These are phyloP conservation scores for Geranium rotundifolium DNA, from an alignment of 345 rosid species.

Conservation along the genomic window DNA sequence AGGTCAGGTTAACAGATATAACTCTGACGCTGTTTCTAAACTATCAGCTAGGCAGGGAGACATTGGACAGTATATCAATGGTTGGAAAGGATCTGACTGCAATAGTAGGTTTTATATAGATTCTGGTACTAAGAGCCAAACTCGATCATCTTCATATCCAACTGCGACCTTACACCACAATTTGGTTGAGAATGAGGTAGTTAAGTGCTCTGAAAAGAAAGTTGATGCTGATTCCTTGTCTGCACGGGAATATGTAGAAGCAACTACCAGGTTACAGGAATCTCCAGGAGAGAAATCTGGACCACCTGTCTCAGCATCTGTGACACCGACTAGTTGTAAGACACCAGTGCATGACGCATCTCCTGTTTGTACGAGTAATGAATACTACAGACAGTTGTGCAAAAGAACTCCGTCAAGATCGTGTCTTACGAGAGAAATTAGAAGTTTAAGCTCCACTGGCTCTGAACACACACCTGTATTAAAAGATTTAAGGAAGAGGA, in stretches of 20 bases:
- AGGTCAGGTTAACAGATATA: slow-evolving; percentile 16
- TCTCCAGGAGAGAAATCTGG: slow-evolving; percentile 18
- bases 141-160: slow-evolving; percentile 14
- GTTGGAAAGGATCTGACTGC: too few relatives aligned
- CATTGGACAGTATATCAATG: too few relatives aligned
- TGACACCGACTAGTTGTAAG: slow-evolving; percentile 25
- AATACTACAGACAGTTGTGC: slow-evolving; percentile 48
- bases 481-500: slow-evolving; percentile 60
- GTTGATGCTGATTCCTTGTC: slow-evolving; percentile 10
- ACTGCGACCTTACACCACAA: neutral
- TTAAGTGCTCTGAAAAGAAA: slow-evolving; percentile 4
- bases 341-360: slow-evolving; percentile 44
- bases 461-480: slow-evolving; percentile 28
- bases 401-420: slow-evolving; percentile 39
- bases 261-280: slow-evolving; percentile 12
- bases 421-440: slow-evolving; percentile 35
- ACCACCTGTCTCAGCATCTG: slow-evolving; percentile 16
- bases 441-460: slow-evolving; percentile 26
- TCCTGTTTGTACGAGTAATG: slow-evolving; percentile 76
- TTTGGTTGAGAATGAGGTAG: slow-evolving; percentile 5
- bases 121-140: slow-evolving; percentile 20
- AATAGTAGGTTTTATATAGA: too few relatives aligned
- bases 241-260: slow-evolving; percentile 11
- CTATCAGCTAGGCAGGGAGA: too few relatives aligned
- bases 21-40: slow-evolving; percentile 6